Evolutionary conservation across 768 basidiomycete genomes (phyloP).

Genomic region (Trametes gibbosa): DNA sequence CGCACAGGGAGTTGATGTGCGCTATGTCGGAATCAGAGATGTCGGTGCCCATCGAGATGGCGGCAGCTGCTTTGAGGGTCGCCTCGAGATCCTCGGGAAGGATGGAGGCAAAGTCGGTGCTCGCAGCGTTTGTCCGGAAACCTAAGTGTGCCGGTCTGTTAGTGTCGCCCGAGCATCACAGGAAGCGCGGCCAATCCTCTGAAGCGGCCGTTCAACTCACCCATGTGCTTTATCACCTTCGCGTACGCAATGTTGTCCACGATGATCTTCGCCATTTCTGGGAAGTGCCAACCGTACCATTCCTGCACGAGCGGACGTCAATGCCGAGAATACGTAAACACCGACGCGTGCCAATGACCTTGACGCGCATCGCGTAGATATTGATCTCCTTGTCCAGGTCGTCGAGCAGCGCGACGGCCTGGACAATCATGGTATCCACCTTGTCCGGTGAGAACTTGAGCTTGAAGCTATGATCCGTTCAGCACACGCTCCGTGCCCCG

Average conservation of each 20-base stretch:
- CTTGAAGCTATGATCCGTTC: conserved; percentile 68
- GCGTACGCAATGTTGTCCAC: conserved; percentile 97
- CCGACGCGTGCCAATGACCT: conserved; percentile 47
- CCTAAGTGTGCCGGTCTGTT: conserved; percentile 40
- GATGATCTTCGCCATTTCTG: conserved; percentile 98
- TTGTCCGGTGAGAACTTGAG: conserved; percentile 99
- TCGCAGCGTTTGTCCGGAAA: conserved; percentile 90
- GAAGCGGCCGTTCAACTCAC: conserved; percentile 36
- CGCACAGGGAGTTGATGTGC: conserved; percentile 96
- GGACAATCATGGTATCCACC: conserved; percentile 99
- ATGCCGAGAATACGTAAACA: neutral
- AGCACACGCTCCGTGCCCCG: neutral
- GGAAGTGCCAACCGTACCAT: conserved; percentile 99
- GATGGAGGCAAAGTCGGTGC: conserved; percentile 83
- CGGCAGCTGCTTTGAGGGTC: conserved; percentile 91
- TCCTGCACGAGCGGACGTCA: conserved; percentile 54
- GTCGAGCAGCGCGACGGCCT: conserved; percentile 96
- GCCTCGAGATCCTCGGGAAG: conserved; percentile 98
- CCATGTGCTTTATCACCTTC: conserved; percentile 90
- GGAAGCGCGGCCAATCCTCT: neutral
- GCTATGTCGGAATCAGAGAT: conserved; percentile 94
- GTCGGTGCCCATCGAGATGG: conserved; percentile 99
- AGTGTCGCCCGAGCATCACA: neutral
- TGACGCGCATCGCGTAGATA: conserved; percentile 98
- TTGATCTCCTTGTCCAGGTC: conserved; percentile 99